Conservation (phyloP, 345 rosid genomes). For the Bruguiera gymnorhiza region DNA sequence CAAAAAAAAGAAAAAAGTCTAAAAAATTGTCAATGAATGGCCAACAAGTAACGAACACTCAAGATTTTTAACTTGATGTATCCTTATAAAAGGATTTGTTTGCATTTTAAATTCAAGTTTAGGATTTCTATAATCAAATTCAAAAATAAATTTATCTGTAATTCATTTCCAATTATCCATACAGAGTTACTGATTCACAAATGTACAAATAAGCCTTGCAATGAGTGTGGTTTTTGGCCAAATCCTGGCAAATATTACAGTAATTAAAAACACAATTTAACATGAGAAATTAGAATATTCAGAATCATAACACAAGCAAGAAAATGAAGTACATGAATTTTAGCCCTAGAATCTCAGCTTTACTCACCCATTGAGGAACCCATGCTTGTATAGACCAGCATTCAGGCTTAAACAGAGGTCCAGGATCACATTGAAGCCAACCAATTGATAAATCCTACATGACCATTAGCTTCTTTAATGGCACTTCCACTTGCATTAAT, state of each 20-base stretch:
- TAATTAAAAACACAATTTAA: not conserved
- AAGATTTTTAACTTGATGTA: too few species aligned
- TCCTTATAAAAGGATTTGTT: too few species aligned
- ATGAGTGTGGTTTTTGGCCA: too few species aligned
- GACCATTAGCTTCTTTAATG: slow-evolving; percentile 11
- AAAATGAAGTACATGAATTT: not conserved
- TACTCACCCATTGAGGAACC: slow-evolving; percentile 70
- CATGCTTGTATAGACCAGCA: slow-evolving; percentile 50
- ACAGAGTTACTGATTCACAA: too few species aligned
- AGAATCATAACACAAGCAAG: not conserved
- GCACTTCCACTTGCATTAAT: not conserved
- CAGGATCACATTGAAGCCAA: slow-evolving; percentile 96
- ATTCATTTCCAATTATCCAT: too few species aligned
- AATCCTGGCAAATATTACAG: not conserved
- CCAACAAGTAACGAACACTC: too few species aligned
- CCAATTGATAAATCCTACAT: slow-evolving; percentile 84
- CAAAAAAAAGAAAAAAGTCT: too few species aligned
- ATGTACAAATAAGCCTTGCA: too few species aligned
- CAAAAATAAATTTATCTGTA: too few species aligned
- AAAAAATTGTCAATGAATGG: too few species aligned
- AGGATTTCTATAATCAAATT: too few species aligned
- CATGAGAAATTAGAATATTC: not conserved
- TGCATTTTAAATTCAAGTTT: too few species aligned
- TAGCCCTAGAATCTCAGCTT: slow-evolving; percentile 8
- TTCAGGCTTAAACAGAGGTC: slow-evolving; percentile 85